Evolutionary conservation across 495 filamentous ascomycete genomes (phyloP).

Genomic region (Hyaloscypha variabilis): DNA sequence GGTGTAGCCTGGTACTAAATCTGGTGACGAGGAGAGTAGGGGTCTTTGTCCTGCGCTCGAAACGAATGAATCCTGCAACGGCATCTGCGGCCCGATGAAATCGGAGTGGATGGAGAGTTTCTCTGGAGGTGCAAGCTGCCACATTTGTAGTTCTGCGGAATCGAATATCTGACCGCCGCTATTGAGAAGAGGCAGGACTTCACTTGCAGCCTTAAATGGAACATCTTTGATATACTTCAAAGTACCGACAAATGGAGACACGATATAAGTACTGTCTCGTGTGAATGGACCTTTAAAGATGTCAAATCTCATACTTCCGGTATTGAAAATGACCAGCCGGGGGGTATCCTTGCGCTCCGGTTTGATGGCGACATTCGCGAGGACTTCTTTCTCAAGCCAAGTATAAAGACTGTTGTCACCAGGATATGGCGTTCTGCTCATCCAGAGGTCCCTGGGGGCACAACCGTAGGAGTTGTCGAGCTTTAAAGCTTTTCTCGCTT

Average conservation of each 20-base stretch:
- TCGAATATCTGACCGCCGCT: slow-evolving; percentile 35
- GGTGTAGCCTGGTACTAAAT: slow-evolving; percentile 79
- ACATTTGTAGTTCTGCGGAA: slow-evolving; percentile 13
- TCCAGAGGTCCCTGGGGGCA: slow-evolving; percentile 79
- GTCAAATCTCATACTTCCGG: slow-evolving; percentile 90
- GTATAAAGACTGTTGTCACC: slow-evolving; percentile 72
- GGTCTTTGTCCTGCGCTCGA: slow-evolving; percentile 17
- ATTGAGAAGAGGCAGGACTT: slow-evolving; percentile 75
- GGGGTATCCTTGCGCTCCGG: slow-evolving; percentile 48
- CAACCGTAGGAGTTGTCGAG: slow-evolving; percentile 81
- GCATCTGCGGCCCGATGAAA: slow-evolving; percentile 15
- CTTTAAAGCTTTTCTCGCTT: slow-evolving; percentile 67
- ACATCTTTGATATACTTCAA: slow-evolving; percentile 81
- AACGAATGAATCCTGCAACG: neutral
- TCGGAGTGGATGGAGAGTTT: slow-evolving; percentile 23
- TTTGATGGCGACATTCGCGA: slow-evolving; percentile 60
- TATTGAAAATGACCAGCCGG: slow-evolving; percentile 78
- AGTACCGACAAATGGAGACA: slow-evolving; percentile 85
- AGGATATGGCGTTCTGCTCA: slow-evolving; percentile 74
- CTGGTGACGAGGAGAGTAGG: slow-evolving; percentile 25
- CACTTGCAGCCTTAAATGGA: slow-evolving; percentile 69
- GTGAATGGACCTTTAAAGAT: slow-evolving; percentile 92
- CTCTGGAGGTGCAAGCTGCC: slow-evolving; percentile 29
- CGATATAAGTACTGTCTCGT: slow-evolving; percentile 76
- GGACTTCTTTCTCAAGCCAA: slow-evolving; percentile 74